Conservation (phyloP, 371 early-diverging fungal genomes). For the Dinochytrium kinnereticum region DNA sequence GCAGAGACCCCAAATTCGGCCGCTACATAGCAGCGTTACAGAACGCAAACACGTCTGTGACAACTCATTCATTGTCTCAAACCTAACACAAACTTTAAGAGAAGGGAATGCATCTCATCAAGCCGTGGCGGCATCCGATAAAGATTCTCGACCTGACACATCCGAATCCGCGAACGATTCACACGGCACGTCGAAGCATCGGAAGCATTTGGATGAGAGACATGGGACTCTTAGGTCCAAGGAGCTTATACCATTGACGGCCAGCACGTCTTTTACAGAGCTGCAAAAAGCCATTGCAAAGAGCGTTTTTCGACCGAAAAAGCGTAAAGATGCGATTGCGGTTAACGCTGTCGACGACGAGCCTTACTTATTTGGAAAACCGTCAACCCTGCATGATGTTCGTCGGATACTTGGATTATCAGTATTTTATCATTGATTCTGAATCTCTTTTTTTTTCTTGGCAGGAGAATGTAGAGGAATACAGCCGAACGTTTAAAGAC, state of each 20-base stretch:
- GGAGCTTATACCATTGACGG: constrained; percentile 4
- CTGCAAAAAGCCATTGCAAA: constrained; percentile 22
- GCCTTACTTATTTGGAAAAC: constrained; percentile 28
- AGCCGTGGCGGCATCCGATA: not conserved
- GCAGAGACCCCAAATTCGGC: constrained; percentile 32
- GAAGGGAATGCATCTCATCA: not conserved
- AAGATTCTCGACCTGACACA: not conserved
- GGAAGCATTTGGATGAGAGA: not conserved
- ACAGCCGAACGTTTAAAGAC: constrained; percentile 24
- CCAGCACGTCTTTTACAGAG: constrained; percentile 7
- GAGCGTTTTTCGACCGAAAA: constrained; percentile 32
- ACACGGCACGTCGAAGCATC: not conserved
- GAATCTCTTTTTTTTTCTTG: not conserved
- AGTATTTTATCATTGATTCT: too few relatives aligned
- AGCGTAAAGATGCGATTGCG: not conserved
- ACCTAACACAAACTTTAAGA: too few relatives aligned
- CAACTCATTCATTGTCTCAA: too few relatives aligned
- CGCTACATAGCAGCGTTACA: constrained; percentile 22
- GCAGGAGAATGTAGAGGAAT: constrained; percentile 28
- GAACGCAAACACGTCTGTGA: constrained; percentile 2
- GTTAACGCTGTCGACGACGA: not conserved
- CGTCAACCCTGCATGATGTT: constrained; percentile 4
- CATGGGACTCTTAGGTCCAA: not conserved
- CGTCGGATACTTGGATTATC: too few relatives aligned
- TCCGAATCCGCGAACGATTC: not conserved